Evolutionary conservation across 805 yeast species (phyloP).

Genomic region (Metahyphopichia silvanorum): DNA sequence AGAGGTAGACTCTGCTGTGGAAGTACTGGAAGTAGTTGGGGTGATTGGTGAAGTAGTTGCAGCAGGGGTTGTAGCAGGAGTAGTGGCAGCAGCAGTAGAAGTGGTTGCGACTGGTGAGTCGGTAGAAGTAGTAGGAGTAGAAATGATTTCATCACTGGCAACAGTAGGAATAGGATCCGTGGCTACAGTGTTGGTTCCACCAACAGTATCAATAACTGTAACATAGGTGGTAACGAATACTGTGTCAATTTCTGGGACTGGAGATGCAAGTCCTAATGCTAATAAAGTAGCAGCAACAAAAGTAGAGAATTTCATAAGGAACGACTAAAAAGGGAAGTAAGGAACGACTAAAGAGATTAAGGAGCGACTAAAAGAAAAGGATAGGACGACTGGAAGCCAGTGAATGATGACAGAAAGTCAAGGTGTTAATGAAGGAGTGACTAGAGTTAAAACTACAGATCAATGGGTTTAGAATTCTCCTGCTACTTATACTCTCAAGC

Average conservation of each 20-base stretch:
- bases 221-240: conserved; percentile 21
- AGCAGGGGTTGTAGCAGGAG: conserved; percentile 8
- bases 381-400: too few relatives aligned
- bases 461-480: too few relatives aligned
- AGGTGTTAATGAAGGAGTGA: too few relatives aligned
- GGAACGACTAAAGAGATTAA: conserved; percentile 11
- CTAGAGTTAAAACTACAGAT: too few relatives aligned
- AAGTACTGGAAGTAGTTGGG: conserved; percentile 8
- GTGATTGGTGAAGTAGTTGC: conserved; percentile 9
- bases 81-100: conserved; percentile 6
- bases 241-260: conserved; percentile 25
- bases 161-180: conserved; percentile 5
- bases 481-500: too few relatives aligned
- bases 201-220: conserved; percentile 16
- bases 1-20: conserved; percentile 8
- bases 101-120: conserved; percentile 7
- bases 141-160: neutral
- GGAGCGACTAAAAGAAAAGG: conserved; percentile 1
- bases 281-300: conserved; percentile 13
- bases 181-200: conserved; percentile 10
- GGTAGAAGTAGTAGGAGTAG: conserved; percentile 3
- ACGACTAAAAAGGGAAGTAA: conserved; percentile 2
- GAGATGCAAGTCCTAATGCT: too few relatives aligned
- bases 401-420: too few relatives aligned
- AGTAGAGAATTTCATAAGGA: conserved; percentile 16